Evolutionary conservation across 305 asterid species (phyloP).

Genomic region (Fraxinus nigra): DNA sequence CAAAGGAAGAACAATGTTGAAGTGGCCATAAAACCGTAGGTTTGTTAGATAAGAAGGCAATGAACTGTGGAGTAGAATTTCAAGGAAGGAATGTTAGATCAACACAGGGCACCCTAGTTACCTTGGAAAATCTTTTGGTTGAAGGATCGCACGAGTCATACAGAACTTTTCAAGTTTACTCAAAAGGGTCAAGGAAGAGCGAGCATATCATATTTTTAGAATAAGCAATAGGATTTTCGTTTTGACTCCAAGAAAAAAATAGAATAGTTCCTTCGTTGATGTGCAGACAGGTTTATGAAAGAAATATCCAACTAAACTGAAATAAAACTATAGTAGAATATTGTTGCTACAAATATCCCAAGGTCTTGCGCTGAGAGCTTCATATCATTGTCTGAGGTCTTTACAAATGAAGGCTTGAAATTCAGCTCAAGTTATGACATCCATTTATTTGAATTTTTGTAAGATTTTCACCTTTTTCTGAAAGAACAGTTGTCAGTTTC

Average conservation of each 20-base stretch:
- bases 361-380: not conserved
- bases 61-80: not conserved
- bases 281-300: not conserved
- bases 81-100: not conserved
- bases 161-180: not conserved
- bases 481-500: not conserved
- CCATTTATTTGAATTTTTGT: not conserved
- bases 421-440: not conserved
- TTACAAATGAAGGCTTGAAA: not conserved
- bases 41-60: conserved; percentile 9
- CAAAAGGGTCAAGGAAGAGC: not conserved
- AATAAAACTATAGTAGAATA: not conserved
- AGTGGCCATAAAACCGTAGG: not conserved
- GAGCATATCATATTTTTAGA: not conserved
- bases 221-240: not conserved
- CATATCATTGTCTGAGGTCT: not conserved
- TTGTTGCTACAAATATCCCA: not conserved
- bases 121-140: not conserved
- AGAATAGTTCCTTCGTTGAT: not conserved
- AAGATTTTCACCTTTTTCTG: not conserved
- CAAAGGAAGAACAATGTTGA: not conserved
- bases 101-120: not conserved
- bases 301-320: not conserved
- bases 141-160: not conserved
- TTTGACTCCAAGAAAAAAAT: not conserved